phyloP scores from a whole-genome alignment of 805 yeast species.

The Candida tallmaniae region DNA sequence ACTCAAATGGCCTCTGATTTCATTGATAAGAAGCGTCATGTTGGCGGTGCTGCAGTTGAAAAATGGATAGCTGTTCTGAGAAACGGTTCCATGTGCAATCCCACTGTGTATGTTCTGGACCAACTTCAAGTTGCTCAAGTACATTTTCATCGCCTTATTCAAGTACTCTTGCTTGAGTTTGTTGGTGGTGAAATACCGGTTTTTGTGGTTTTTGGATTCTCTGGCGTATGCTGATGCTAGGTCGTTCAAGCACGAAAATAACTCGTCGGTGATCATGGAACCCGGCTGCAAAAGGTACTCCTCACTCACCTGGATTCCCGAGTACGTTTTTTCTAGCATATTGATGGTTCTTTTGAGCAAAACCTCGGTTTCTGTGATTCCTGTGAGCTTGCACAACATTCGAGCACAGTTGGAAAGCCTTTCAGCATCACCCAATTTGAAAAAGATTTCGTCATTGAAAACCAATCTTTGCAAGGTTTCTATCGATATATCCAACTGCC shows the following conservation, averaged over 20 bases:
- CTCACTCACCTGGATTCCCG: conserved; percentile 19
- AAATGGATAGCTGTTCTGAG: conserved; percentile 31
- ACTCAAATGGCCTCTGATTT: conserved; percentile 33
- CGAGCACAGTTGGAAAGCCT: conserved; percentile 37
- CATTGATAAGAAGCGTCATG: conserved; percentile 24
- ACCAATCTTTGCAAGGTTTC: conserved; percentile 25
- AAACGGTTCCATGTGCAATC: conserved; percentile 13
- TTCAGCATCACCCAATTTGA: conserved; percentile 37
- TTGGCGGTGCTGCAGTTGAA: conserved; percentile 30
- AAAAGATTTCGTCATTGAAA: conserved; percentile 33
- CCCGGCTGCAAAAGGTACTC: conserved; percentile 21
- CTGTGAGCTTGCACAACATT: conserved; percentile 24
- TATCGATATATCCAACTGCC: conserved; percentile 28
- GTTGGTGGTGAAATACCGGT: conserved; percentile 1
- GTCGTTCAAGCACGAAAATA: conserved; percentile 27
- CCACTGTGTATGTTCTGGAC: conserved; percentile 17
- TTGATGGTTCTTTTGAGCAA: conserved; percentile 27
- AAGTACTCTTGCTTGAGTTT: conserved; percentile 14
- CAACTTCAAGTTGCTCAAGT: conserved; percentile 29
- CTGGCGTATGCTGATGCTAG: conserved; percentile 31
- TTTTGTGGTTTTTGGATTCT: conserved; percentile 6
- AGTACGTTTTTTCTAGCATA: conserved; percentile 29
- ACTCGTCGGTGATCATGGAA: conserved; percentile 34
- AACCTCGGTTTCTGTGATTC: conserved; percentile 13
- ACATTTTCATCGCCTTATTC: conserved; percentile 28